Evolutionary conservation across 2,329 filamentous ascomycete species (phyloP), one percentile per base, ranked within the genome.

Genomic region (Corniculantispora saksenae): DNA sequence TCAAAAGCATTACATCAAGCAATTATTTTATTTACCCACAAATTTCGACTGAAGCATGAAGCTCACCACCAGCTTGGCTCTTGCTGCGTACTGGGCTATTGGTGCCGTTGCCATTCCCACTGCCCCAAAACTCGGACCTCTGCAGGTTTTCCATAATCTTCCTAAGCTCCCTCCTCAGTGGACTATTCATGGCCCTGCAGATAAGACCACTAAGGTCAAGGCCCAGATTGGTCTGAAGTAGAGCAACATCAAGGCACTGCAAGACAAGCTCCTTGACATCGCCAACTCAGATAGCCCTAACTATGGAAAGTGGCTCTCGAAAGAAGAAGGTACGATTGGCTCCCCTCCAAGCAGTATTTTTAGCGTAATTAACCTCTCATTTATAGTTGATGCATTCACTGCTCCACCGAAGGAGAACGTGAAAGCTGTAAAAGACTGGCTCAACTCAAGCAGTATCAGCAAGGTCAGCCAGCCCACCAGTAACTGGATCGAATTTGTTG

Each of bases 231-330:
- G 64, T 58, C 50, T 66, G 15, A 66, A 66, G 64, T 58, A 66
- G 51, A 23, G 29, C 29, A 72, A 73, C 58, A 70, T 72, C 23
- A 66, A 69, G 17, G 63, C 64, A 38, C 69, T 74, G 3, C 68
- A 72, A 43, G 48, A 65, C 17, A 68, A 66, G 66, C 71, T 74
- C 51, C 65, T 67, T n/a, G 67, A 68, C 29, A 67, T 73, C 8
- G 72, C 72, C 21, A 67, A 72, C 38, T 71, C 72, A 2, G 58
- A 56, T 29, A 73, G 71, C 61, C 55, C 68, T 19, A 68, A 70
- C 57, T 73, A 73, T 60, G 72, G 71, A 21, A 70, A 69, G 29
- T 72, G 72, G 61, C 63, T 74, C 17, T 69, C 67, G 25, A 59
- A 61, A 23, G 61, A 67, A 3, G 69, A 72, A 45, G 64, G 32